A percentile compares a stretch with the other conserved stretches of the same genome.
Conservation (phyloP, 2,329 filamentous ascomycete species). For the Raffaelea albimanens region DNA sequence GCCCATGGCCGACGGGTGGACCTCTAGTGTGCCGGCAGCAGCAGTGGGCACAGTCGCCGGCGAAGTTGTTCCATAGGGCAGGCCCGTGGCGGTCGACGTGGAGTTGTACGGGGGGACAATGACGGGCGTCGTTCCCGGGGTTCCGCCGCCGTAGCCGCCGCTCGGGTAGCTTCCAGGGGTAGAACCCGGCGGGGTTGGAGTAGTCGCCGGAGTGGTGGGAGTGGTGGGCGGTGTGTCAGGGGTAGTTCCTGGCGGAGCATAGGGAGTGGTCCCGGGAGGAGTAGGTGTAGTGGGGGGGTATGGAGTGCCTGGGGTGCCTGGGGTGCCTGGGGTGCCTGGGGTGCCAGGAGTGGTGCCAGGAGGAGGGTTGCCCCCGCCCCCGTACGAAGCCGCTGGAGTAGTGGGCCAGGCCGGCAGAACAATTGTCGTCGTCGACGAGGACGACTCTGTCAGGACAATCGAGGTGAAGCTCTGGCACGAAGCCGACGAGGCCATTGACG, state of each 20-base stretch:
- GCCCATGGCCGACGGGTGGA: conserved; percentile 12
- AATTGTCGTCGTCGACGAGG: conserved; percentile 9
- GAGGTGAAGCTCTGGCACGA: conserved; percentile 6
- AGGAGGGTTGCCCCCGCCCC: not conserved
- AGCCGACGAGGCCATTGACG: not conserved
- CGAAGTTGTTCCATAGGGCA: conserved; percentile 4
- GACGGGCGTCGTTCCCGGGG: not conserved
- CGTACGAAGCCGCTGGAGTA: not conserved
- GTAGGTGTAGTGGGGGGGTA: no score
- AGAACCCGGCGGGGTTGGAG: not conserved
- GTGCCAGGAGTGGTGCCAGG: not conserved
- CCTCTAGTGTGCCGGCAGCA: conserved; percentile 7
- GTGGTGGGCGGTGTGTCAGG: not conserved
- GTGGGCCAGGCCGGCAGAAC: conserved; percentile 11
- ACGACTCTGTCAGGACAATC: conserved; percentile 9
- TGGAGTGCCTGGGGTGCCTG: not conserved
- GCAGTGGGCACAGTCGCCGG: conserved; percentile 12
- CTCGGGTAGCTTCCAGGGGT: no score
- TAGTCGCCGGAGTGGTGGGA: not conserved
- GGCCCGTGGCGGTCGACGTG: not conserved
- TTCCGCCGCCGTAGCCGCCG: no score
- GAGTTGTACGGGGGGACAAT: not conserved
- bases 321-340: not conserved
- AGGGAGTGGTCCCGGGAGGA: no score
- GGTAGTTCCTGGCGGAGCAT: not conserved